phyloP scores from a whole-genome alignment of 2,329 filamentous ascomycete genomes.

The Epicoccum sorghinum region DNA sequence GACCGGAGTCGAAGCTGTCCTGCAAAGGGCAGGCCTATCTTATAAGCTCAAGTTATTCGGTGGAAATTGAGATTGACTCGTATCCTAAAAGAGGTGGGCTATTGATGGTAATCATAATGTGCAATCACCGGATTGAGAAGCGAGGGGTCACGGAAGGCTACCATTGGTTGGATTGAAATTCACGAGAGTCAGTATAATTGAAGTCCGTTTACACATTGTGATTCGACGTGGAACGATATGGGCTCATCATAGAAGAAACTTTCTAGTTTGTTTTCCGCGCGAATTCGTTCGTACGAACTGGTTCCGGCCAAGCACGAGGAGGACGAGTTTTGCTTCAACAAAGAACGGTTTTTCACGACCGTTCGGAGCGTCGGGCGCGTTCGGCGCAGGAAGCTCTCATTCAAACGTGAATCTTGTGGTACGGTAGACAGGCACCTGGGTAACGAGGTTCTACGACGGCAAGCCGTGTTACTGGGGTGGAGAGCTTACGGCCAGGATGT shows the following conservation, averaged over 20 bases:
- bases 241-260: neutral
- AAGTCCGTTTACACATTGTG: neutral
- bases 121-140: slow-evolving; percentile 14
- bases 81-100: slow-evolving; percentile 7
- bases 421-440: slow-evolving; percentile 5
- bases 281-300: slow-evolving; percentile 11
- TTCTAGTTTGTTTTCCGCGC: neutral
- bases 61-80: slow-evolving; percentile 19
- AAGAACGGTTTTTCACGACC: slow-evolving; percentile 1
- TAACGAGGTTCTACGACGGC: slow-evolving; percentile 9
- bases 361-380: slow-evolving; percentile 2
- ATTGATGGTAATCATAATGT: slow-evolving; percentile 15
- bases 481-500: slow-evolving; percentile 1
- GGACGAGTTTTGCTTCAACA: slow-evolving; percentile 5
- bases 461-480: slow-evolving; percentile 4
- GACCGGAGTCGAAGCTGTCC: neutral
- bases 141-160: neutral
- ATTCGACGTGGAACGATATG: neutral
- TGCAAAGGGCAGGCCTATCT: slow-evolving; percentile 4
- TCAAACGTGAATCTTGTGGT: slow-evolving; percentile 3
- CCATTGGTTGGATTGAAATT: slow-evolving; percentile 14
- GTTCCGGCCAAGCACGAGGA: neutral
- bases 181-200: neutral
- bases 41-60: slow-evolving; percentile 1
- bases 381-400: slow-evolving; percentile 3